These are phyloP conservation scores for Guyanaporus albipodus DNA, from an alignment of 768 basidiomycete genomes.

Conservation along the genomic window DNA sequence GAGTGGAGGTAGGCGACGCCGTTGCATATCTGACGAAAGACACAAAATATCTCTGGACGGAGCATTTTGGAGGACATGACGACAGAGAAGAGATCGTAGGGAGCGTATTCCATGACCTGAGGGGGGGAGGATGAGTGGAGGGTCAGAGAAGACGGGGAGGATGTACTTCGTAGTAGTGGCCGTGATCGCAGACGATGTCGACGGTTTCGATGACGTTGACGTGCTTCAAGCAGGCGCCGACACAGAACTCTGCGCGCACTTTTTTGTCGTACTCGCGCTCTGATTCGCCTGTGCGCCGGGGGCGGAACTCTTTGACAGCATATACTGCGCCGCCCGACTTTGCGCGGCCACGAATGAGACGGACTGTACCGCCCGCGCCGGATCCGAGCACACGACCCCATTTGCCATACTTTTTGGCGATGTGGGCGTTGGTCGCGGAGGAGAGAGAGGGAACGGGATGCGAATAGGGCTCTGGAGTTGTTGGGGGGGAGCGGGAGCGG, in stretches of 20 bases:
- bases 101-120: constrained; percentile 99
- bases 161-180: constrained; percentile 94
- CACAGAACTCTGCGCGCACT: constrained; percentile 98
- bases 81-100: constrained; percentile 96
- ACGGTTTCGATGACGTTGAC: constrained; percentile 96
- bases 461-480: constrained; percentile 20
- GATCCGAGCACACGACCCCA: constrained; percentile 95
- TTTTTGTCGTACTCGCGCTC: constrained; percentile 99
- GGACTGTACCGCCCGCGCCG: constrained; percentile 97
- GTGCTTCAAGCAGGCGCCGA: constrained; percentile 91
- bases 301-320: constrained; percentile 97
- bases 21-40: constrained; percentile 97
- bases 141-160: constrained; percentile 1
- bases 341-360: constrained; percentile 81
- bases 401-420: constrained; percentile 99
- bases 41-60: constrained; percentile 97
- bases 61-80: constrained; percentile 99
- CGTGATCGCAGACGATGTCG: constrained; percentile 96
- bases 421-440: constrained; percentile 82
- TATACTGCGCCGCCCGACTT: constrained; percentile 85
- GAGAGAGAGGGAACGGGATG: constrained; percentile 59
- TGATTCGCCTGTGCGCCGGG: constrained; percentile 80
- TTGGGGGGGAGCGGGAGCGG: constrained; percentile 22
- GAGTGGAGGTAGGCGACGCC: constrained; percentile 98
- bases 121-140: constrained; percentile 2